These are phyloP conservation scores for Pyrenochaeta sp. DNA, from an alignment of 2,329 filamentous ascomycete genomes.

Conservation along the genomic window DNA sequence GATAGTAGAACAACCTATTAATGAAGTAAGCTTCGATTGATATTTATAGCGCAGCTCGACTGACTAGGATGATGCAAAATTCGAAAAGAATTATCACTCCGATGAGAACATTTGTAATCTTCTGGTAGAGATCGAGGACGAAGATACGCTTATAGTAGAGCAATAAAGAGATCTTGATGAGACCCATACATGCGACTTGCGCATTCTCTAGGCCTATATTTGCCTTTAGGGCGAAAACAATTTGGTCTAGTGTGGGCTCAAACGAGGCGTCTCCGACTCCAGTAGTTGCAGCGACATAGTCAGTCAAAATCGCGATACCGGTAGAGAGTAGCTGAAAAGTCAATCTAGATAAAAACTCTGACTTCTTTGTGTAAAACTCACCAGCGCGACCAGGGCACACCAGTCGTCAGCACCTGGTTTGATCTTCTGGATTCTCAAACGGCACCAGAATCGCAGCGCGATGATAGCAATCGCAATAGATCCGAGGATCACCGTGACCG, in stretches of 20 bases:
- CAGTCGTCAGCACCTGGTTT: not conserved
- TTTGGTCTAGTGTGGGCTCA: not conserved
- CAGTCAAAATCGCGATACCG: not conserved
- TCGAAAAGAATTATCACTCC: not conserved
- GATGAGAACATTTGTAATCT: not conserved
- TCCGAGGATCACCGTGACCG: not conserved
- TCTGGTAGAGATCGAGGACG: not conserved
- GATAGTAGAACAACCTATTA: not conserved
- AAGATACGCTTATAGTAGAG: slow-evolving; percentile 1
- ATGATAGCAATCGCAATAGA: not conserved
- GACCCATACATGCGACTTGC: not conserved
- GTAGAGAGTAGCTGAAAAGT: not conserved
- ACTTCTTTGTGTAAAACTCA: not conserved
- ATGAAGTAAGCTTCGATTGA: not conserved
- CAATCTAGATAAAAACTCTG: not conserved
- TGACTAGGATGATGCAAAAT: not conserved
- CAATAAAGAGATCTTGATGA: slow-evolving; percentile 1
- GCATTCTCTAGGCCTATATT: not conserved
- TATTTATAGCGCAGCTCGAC: not conserved
- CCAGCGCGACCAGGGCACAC: slow-evolving; percentile 1
- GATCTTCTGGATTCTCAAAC: not conserved
- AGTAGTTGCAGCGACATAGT: slow-evolving; percentile 4
- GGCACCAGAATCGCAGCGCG: not conserved
- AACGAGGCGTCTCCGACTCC: not conserved
- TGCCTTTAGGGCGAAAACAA: not conserved